phyloP scores from a whole-genome alignment of 495 filamentous ascomycete genomes.

The Parathielavia hyrcaniae region DNA sequence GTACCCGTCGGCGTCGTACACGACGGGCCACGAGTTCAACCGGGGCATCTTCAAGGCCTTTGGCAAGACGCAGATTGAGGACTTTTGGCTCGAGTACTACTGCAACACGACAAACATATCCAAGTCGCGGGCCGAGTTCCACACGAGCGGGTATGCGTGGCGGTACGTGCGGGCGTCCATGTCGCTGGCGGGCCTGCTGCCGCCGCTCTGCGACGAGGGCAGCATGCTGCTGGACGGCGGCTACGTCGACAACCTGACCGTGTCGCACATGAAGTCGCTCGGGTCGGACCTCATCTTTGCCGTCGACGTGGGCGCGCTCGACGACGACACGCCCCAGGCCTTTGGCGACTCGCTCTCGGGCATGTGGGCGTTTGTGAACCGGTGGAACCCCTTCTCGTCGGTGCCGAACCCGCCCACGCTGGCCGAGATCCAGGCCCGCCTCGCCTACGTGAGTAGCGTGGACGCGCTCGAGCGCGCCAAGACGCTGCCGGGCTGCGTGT shows the following conservation, averaged over 20 bases:
- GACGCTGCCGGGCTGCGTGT: slow-evolving; percentile 75
- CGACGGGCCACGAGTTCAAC: slow-evolving; percentile 98
- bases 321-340: slow-evolving; percentile 81
- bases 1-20: slow-evolving; percentile 91
- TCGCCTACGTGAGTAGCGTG: slow-evolving; percentile 89
- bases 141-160: slow-evolving; percentile 94
- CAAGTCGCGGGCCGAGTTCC: slow-evolving; percentile 80
- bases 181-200: slow-evolving; percentile 86
- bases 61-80: slow-evolving; percentile 92
- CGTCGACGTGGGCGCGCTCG: slow-evolving; percentile 84
- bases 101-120: slow-evolving; percentile 98
- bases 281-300: slow-evolving; percentile 93
- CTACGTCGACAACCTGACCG: slow-evolving; percentile 95
- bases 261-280: slow-evolving; percentile 92
- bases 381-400: slow-evolving; percentile 91
- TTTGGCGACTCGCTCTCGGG: slow-evolving; percentile 95
- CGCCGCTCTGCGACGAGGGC: slow-evolving; percentile 92
- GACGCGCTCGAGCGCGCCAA: slow-evolving; percentile 94
- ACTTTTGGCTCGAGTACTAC: slow-evolving; percentile 98
- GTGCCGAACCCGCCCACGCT: slow-evolving; percentile 88
- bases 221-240: slow-evolving; percentile 94
- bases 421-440: slow-evolving; percentile 87
- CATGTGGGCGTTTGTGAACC: slow-evolving; percentile 85
- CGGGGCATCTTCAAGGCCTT: slow-evolving; percentile 98
- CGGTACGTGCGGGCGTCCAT: slow-evolving; percentile 92